phyloP scores from a whole-genome alignment of 202 grass and related monocot species.

The Setaria italica region DNA sequence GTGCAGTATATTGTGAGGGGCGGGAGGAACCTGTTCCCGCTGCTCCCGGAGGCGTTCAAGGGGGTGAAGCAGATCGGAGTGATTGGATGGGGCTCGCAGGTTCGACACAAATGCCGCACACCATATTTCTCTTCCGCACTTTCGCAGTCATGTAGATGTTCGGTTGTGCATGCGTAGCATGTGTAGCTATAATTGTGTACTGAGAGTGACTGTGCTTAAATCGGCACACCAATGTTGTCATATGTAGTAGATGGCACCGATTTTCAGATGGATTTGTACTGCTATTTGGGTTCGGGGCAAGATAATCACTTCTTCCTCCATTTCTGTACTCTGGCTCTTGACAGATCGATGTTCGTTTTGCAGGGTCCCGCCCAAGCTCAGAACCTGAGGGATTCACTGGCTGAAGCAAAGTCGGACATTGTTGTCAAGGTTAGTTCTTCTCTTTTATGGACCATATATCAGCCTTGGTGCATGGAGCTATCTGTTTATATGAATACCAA shows the following conservation, averaged over 20 bases:
- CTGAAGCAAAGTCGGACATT: conserved; percentile 79
- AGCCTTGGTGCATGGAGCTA: not conserved
- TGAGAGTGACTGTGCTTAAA: not conserved
- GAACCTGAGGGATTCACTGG: conserved; percentile 89
- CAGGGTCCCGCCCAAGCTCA: conserved; percentile 96
- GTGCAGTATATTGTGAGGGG: conserved; percentile 85
- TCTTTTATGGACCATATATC: not conserved
- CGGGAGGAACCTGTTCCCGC: conserved; percentile 82
- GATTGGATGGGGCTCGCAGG: conserved; percentile 93
- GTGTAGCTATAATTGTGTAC: not conserved
- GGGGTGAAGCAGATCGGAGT: conserved; percentile 92
- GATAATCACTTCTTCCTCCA: not conserved
- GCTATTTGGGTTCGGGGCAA: not conserved
- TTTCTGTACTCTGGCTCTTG: not conserved
- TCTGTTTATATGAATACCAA: not conserved
- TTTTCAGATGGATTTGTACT: not conserved
- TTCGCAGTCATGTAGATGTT: not conserved
- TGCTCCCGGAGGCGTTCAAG: conserved; percentile 83
- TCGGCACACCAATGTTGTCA: not conserved
- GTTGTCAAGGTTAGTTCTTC: conserved; percentile 74
- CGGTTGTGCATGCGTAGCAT: not conserved
- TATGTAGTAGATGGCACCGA: not conserved
- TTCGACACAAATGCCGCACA: conserved; percentile 10
- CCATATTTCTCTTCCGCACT: not conserved
- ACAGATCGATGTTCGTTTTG: conserved; percentile 18